Percentiles rank a stretch among this genome's conserved stretches.
Conservation (phyloP, 495 filamentous ascomycete genomes). For the Xylaria curta region DNA sequence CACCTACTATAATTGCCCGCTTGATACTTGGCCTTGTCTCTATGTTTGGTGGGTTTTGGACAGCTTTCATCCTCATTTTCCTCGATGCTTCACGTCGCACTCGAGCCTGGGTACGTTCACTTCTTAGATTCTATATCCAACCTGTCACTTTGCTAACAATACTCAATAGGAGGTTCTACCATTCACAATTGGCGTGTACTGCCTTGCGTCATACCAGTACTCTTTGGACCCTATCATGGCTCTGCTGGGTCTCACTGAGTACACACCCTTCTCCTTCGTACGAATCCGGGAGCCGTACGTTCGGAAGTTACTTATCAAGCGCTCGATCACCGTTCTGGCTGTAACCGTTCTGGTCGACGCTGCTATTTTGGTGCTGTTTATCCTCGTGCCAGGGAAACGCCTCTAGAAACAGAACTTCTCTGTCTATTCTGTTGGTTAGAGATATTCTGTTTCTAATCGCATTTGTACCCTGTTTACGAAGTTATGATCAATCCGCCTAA, state of each 20-base stretch:
- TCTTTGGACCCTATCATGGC: conserved; percentile 90
- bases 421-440: too few relatives aligned
- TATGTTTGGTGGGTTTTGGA: conserved; percentile 93
- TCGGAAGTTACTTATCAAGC: conserved; percentile 78
- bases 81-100: conserved; percentile 75
- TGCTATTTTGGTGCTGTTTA: conserved; percentile 80
- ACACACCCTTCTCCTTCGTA: conserved; percentile 89
- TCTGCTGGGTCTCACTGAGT: conserved; percentile 88
- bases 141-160: conserved; percentile 33
- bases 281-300: conserved; percentile 89
- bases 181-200: conserved; percentile 88
- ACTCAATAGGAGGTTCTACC: conserved; percentile 80
- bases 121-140: not conserved
- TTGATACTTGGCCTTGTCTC: conserved; percentile 84
- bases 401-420: conserved; percentile 54
- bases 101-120: conserved; percentile 77
- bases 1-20: conserved; percentile 80
- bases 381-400: conserved; percentile 89
- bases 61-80: conserved; percentile 89
- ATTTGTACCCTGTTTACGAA: conserved; percentile 30
- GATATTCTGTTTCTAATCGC: too few relatives aligned
- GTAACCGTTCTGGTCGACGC: conserved; percentile 77
- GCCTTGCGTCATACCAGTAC: conserved; percentile 90
- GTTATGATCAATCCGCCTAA: conserved; percentile 33
- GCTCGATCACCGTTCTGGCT: conserved; percentile 75